Base-by-base conservation (phyloP, 2,329 filamentous ascomycete species). In the Talaromyces sp. region DNA sequence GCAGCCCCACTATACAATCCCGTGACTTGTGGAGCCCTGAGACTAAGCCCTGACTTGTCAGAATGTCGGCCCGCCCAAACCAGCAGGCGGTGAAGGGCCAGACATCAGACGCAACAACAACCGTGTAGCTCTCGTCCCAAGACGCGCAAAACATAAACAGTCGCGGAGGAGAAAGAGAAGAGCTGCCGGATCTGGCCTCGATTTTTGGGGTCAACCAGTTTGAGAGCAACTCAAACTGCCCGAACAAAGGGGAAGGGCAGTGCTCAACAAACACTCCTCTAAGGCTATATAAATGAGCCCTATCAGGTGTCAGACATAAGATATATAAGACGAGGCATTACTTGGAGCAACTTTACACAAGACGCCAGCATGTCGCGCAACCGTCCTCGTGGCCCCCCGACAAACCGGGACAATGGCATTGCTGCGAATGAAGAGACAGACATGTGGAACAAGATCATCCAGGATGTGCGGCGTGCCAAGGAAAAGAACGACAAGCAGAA, bases 401-500 rank as follows among this genome's bases (percentile, higher is more conserved):
- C 69, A 44, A 72, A 73, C 61, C 70, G 76, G 55, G 76, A 78
- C 64, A 78, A 78, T 68, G 75, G 75, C 27, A 70, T 75, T n/a
- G 75, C 74, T 19, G 75, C 74, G 33, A 77, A 77, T 57, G 76
- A 78, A 68, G 76, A 78, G 62, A 73, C 76, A 62, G 76, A 78
- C 61, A 75, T 78, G 68, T 78, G 75, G 75, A 77, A 77, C 63
- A 74, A 74, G 64, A 78, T 78, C 52, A 70, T 75, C 52, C 74
- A 76, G 61, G 75, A 78, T 62, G 68, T 78, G 49, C 70, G 71
- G 61, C 78, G 78, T 64, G 75, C 76, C 42, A 75, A 77, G 56
- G 76, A 78, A 66, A 77, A 75, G 63, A 77, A 77, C 61, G 76
- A 78, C 62, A 74, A 76, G 60, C 76, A 78, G 63, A 73, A 69